A percentile compares a stretch with the other conserved stretches of the same genome.
phyloP scores from a whole-genome alignment of 371 early-diverging fungal genomes.

The Circinella minor region DNA sequence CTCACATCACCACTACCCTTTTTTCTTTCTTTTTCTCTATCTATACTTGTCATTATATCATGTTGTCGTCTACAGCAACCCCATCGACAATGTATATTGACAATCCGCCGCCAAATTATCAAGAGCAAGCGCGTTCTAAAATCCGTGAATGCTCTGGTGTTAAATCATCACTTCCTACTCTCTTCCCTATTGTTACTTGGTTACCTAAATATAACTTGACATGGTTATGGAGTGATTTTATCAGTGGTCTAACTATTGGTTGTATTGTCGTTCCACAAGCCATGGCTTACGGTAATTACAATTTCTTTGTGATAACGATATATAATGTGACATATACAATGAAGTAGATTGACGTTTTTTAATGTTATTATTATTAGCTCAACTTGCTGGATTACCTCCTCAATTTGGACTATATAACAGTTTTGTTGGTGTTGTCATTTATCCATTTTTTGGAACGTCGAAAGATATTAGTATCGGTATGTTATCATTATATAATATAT shows the following conservation, averaged over 20 bases:
- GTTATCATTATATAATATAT: background rate
- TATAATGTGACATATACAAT: too few species aligned
- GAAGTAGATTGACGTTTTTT: background rate
- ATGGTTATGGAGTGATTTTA: slow-evolving; percentile 74
- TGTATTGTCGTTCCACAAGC: slow-evolving; percentile 83
- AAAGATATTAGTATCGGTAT: slow-evolving; percentile 87
- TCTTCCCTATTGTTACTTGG: slow-evolving; percentile 76
- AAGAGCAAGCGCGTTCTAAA: slow-evolving; percentile 1
- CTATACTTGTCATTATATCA: background rate
- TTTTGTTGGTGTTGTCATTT: slow-evolving; percentile 78
- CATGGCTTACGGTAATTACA: slow-evolving; percentile 69
- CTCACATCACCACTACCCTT: too few species aligned
- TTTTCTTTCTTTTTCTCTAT: background rate
- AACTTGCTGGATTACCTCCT: slow-evolving; percentile 81
- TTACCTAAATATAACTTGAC: slow-evolving; percentile 70
- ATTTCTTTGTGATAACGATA: background rate
- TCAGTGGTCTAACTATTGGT: slow-evolving; percentile 75
- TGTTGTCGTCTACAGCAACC: background rate
- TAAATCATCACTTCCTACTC: slow-evolving; percentile 22
- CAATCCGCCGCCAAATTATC: slow-evolving; percentile 4
- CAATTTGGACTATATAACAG: slow-evolving; percentile 89
- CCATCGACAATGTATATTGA: slow-evolving; percentile 4
- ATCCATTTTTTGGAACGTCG: slow-evolving; percentile 82
- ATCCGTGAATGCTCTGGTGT: background rate
- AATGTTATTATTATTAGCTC: slow-evolving; percentile 44